Base-by-base conservation (phyloP, 2,329 filamentous ascomycete genomes). In the Fusarium sp. region DNA sequence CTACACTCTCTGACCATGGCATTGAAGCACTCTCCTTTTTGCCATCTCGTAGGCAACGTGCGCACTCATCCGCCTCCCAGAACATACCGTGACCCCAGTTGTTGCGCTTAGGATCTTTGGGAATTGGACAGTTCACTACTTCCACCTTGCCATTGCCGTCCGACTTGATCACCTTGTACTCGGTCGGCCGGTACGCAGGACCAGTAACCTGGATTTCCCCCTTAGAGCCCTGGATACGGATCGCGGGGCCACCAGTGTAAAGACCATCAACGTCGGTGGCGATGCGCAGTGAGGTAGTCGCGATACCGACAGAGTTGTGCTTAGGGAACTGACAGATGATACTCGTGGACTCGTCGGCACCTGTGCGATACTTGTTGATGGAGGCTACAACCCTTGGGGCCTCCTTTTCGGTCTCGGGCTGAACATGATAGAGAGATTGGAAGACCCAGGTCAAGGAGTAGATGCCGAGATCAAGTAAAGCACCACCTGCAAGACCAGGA, bases 401-500 rank as follows among this genome's bases (percentile, higher is more conserved):
- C 81, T 93, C 88, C 75, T 94, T 92, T 60, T 88, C 85, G 30
- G 88, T 86, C 73, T 91, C 86, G 5, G 91, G 87, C 78, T 95
- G 92, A 7, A 92, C 90, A 81, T 95, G 93, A 83, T 97, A 97
- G 33, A 97, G 87, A 48, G 92, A 92, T 83, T 97, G 94, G 87
- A 95, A 97, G 55, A 96, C 88, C 95, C 95, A 97, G 36, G 94
- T 97, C 70, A 97, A 83, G 51, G 93, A 90, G 85, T 97, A 97
- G 81, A 97, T 92, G 69, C 95, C 95, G 64, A 97, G 86, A 81
- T 97, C 95, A 56, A 97, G 87, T 61, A 97, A 85, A 5, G 91
- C 92, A 59, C 95, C 95, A 35, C 95, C 95, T 0, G 94, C 95
- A 48, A 97, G 87, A 77, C 95, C 91, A 26, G 87, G 87, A 82